Evolutionary conservation across 1,139 yeast genomes (phyloP).

Genomic region (Blastobotrys ciferrii): DNA sequence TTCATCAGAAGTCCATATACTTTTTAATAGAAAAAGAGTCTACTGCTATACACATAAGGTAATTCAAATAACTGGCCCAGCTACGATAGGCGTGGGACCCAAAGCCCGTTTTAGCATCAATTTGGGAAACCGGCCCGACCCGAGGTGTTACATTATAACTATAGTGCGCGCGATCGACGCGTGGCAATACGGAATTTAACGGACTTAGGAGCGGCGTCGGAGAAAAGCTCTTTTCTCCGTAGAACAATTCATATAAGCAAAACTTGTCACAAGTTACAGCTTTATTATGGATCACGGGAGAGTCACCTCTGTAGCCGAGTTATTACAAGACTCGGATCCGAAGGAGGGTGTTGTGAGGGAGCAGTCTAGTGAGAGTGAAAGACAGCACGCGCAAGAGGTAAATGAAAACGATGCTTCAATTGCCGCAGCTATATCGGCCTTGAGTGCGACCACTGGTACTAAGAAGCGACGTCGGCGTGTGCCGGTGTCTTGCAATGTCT

Average conservation of each 20-base stretch:
- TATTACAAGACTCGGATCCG: slow-evolving; percentile 3
- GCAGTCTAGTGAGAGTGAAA: not conserved
- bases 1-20: too few species aligned
- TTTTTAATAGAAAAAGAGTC: too few species aligned
- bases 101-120: too few species aligned
- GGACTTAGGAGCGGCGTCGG: not conserved
- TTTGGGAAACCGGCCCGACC: too few species aligned
- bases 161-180: too few species aligned
- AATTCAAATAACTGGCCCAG: too few species aligned
- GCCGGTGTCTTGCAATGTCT: slow-evolving; percentile 27
- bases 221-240: not conserved
- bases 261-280: not conserved
- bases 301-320: slow-evolving; percentile 13
- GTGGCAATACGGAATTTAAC: slow-evolving; percentile 1
- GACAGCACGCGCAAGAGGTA: not conserved
- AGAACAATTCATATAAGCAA: not conserved
- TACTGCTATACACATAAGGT: too few species aligned
- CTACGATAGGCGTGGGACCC: too few species aligned
- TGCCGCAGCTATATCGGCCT: not conserved
- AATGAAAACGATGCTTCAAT: not conserved
- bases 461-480: slow-evolving; percentile 23
- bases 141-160: too few species aligned
- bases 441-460: not conserved
- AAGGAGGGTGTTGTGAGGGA: not conserved
- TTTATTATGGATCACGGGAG: slow-evolving; percentile 6